These are phyloP conservation scores for Neonectria neomacrospora DNA, from an alignment of 2,329 filamentous ascomycete species.

Conservation along the genomic window DNA sequence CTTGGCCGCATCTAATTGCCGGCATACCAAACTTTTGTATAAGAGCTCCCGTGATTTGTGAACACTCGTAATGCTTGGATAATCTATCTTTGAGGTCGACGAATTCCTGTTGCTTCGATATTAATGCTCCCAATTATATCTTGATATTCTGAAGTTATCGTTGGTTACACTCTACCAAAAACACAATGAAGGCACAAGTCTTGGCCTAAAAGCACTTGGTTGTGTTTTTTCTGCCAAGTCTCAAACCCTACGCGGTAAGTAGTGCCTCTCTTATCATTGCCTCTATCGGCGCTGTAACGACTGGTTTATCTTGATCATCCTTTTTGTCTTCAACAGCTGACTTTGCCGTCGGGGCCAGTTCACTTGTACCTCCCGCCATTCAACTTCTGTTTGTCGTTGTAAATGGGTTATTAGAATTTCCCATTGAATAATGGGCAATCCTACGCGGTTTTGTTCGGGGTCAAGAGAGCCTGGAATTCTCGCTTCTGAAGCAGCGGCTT, in stretches of 20 bases:
- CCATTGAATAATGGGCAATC: constrained; percentile 16
- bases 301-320: background rate
- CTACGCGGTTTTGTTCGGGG: constrained; percentile 16
- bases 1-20: no score
- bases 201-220: background rate
- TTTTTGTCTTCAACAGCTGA: constrained; percentile 13
- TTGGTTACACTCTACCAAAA: no score
- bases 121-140: no score
- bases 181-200: no score
- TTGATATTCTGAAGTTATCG: no score
- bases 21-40: no score
- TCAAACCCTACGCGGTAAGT: constrained; percentile 28
- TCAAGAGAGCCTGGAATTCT: constrained; percentile 24
- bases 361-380: constrained; percentile 30
- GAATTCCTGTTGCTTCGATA: no score
- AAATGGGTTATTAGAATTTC: background rate
- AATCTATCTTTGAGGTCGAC: no score
- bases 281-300: background rate
- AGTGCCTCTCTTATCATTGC: constrained; percentile 13
- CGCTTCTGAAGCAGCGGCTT: accelerated
- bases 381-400: constrained; percentile 19
- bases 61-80: no score
- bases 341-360: background rate
- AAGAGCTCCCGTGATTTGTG: no score
- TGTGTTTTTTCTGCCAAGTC: constrained; percentile 31